Evolutionary conservation across 2,329 filamentous ascomycete genomes (phyloP), one percentile per base, ranked within the genome.

Genomic region (Claviceps arundinis): DNA sequence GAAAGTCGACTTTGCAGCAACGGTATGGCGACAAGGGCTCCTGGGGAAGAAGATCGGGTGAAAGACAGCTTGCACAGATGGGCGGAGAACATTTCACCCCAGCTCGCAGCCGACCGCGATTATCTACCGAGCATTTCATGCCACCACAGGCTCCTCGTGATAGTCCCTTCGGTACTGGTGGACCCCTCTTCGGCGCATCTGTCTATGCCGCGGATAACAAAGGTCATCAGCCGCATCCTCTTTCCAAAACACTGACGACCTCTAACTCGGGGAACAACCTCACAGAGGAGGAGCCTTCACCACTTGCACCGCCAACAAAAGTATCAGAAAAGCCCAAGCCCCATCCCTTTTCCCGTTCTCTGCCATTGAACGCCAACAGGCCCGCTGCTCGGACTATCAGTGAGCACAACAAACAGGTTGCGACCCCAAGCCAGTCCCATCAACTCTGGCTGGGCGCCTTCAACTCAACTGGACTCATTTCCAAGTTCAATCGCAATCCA

Each of bases 401-500:
- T 50, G 67, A 69, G 17, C 58, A 62, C 24, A 59, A 56, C 43
- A 63, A 60, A 51, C 57, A 58, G 13, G 58, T 67, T 48, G 65
- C 60, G 53, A 58, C 85, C 75, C 42, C 87, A 73, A 65, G 58
- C 48, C 65, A 64, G 8, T 57, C 61, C 1, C 61, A 62, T 7
- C 89, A 84, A 62, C 85, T 90, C 22, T 77, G 87, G 52, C 84
- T 87, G 37, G 82, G 86, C 42, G 89, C 89, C 6, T 96, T 96
- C 68, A 89, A 89, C 74, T 97, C 93, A 1, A 97, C 93, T 0
- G 90, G 91, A 1, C 73, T 98, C 30, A 85, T 98, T 51, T 96
- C 93, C 11, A 98, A 98, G 71, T 87, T 94, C 67, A 94, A 93
- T 62, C 84, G 87, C 53, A 84, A 87, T 64, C 79, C 84, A 0